phyloP scores from a whole-genome alignment of 352 stramenopile species.

The Globisporangium cederbergense region DNA sequence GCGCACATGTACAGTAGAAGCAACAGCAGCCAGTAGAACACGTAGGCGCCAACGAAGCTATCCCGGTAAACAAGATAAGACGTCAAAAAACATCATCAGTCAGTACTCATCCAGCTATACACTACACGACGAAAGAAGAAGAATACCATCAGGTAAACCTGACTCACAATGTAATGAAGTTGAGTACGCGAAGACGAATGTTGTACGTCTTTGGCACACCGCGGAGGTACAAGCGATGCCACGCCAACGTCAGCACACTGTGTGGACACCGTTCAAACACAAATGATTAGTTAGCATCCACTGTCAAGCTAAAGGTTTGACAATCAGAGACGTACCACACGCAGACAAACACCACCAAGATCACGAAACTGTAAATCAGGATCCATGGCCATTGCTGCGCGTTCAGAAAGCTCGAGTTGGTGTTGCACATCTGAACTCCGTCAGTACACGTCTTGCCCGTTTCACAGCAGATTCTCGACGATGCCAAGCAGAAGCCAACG shows the following conservation, averaged over 20 bases:
- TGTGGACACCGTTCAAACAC: background rate
- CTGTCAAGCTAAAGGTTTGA: background rate
- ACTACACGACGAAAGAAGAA: background rate
- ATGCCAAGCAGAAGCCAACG: slow-evolving; percentile 82
- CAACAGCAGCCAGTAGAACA: slow-evolving; percentile 88
- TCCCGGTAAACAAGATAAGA: background rate
- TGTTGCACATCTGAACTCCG: slow-evolving; percentile 34
- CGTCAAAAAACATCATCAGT: background rate
- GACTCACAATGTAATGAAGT: slow-evolving; percentile 86
- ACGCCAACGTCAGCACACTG: slow-evolving; percentile 78
- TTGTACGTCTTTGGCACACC: slow-evolving; percentile 88
- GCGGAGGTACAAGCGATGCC: slow-evolving; percentile 78
- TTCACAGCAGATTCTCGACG: slow-evolving; percentile 77
- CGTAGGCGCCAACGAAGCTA: slow-evolving; percentile 82
- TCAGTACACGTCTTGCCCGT: slow-evolving; percentile 38
- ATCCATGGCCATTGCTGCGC: slow-evolving; percentile 87
- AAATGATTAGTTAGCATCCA: background rate
- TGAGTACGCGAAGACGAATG: slow-evolving; percentile 84
- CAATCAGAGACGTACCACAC: slow-evolving; percentile 43
- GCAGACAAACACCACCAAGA: slow-evolving; percentile 80
- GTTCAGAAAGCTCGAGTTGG: slow-evolving; percentile 65
- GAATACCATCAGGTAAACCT: background rate
- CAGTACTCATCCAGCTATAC: background rate
- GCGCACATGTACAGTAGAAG: slow-evolving; percentile 88
- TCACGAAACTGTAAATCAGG: slow-evolving; percentile 83